Evolutionary conservation across 1,139 yeast species (phyloP).

Genomic region (Hansenula sp.): DNA sequence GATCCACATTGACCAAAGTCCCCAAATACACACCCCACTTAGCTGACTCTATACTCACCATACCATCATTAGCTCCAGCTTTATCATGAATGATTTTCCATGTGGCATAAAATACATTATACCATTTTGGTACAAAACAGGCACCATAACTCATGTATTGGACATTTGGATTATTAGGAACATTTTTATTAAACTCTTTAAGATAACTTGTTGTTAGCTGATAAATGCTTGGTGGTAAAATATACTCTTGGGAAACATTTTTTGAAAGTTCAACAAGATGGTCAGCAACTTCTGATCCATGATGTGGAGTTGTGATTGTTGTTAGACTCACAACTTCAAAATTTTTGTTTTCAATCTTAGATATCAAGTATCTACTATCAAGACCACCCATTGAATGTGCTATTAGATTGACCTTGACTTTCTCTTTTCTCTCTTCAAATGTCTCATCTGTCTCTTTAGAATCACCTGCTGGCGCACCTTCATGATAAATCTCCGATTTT

Average conservation of each 20-base stretch:
- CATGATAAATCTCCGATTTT: slow-evolving; percentile 30
- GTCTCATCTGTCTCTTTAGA: slow-evolving; percentile 12
- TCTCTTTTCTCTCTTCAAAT: slow-evolving; percentile 22
- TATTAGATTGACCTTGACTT: slow-evolving; percentile 58
- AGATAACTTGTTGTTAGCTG: slow-evolving; percentile 60
- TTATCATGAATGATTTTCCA: slow-evolving; percentile 52
- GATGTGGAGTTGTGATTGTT: slow-evolving; percentile 85
- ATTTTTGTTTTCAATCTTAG: slow-evolving; percentile 39
- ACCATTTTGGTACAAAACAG: slow-evolving; percentile 56
- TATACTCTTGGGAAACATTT: slow-evolving; percentile 6
- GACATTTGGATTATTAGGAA: slow-evolving; percentile 56
- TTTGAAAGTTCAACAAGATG: slow-evolving; percentile 39
- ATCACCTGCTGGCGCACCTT: neutral
- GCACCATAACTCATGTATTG: slow-evolving; percentile 85
- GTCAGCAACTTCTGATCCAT: slow-evolving; percentile 83
- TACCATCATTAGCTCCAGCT: slow-evolving; percentile 72
- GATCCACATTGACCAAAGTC: slow-evolving; percentile 75
- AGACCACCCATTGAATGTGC: slow-evolving; percentile 98
- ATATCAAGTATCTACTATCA: slow-evolving; percentile 73
- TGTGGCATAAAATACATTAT: slow-evolving; percentile 55
- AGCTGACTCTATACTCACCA: slow-evolving; percentile 75
- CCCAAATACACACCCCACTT: slow-evolving; percentile 85
- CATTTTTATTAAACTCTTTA: slow-evolving; percentile 46
- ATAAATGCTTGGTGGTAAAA: slow-evolving; percentile 44
- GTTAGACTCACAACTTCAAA: slow-evolving; percentile 69